Percentiles rank a stretch among this genome's conserved stretches.
Evolutionary conservation across 768 basidiomycete genomes (phyloP).

Genomic region (Solioccasus polychromus): DNA sequence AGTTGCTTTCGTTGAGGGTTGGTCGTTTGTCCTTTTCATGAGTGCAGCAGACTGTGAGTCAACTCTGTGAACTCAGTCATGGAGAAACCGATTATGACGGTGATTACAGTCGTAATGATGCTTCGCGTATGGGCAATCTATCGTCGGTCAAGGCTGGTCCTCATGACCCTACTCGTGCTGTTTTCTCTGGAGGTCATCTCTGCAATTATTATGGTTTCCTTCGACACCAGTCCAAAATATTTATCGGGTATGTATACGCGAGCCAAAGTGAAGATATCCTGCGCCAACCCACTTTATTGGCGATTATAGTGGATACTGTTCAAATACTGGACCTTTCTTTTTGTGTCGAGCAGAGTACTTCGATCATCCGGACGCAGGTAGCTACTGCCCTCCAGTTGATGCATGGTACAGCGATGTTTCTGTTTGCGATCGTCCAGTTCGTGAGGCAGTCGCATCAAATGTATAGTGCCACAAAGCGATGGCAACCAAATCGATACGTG

Average conservation of each 20-base stretch:
- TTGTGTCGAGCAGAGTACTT: not conserved
- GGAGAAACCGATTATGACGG: not conserved
- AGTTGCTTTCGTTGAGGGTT: not conserved
- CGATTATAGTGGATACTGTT: not conserved
- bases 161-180: not conserved
- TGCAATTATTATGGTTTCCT: not conserved
- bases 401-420: not conserved
- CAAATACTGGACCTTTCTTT: not conserved
- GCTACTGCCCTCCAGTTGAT: not conserved
- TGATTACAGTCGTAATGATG: not conserved
- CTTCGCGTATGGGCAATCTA: constrained; percentile 5
- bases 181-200: not conserved
- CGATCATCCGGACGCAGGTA: not conserved
- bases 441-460: not conserved
- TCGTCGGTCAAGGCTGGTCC: not conserved
- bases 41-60: constrained; percentile 8
- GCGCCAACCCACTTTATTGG: not conserved
- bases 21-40: not conserved
- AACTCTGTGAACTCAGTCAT: not conserved
- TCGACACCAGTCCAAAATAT: not conserved
- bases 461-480: not conserved
- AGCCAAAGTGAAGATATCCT: too few relatives aligned
- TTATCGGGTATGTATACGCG: not conserved
- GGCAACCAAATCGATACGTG: not conserved
- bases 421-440: not conserved